Evolutionary conservation across 176 grass and related monocot species (phyloP), one percentile per base, ranked within the genome.

Genomic region (Typha latifolia): DNA sequence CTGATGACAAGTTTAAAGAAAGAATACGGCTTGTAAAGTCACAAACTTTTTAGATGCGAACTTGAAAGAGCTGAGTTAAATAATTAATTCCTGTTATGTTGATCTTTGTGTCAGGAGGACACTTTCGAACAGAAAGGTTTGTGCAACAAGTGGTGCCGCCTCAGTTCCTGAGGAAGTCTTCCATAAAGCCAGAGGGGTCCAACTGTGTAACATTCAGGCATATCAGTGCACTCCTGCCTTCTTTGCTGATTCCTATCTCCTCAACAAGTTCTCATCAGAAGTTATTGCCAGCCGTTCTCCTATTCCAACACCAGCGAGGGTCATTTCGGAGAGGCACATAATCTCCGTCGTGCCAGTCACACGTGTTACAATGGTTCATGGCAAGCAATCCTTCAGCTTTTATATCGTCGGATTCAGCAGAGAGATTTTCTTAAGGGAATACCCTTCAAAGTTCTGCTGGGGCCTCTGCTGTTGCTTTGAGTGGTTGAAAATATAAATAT

Each of bases 161-260:
- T 83, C 94, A 12, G 94, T 97, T 51, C 89, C 94, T 22, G 89
- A 92, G 48, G 85, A 97, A 74, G 81, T 97, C 55, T 92, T 97
- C 12, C 85, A 97, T 31, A 78, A 74, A 55, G 93, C 93, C 21
- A 68, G 63, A 84, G 91, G 93, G n/a, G 76, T 79, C 51, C 88
- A 90, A 47, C 63, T 97, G 64, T 97, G 93, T 78, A 97, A 92
- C 64, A 87, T 87, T 72, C 83, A 92, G 62, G 88, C 93, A 3
- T 89, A 92, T 74, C 88, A 97, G 73, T 97, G 93, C 72, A 84
- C 66, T n/a, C 93, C 88, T 75, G 88, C 93, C 8, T 97, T 90
- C 65, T 97, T 92, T 64, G 93, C 83, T 0, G 93, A 97, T 75
- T 92, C 93, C 10, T 92, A 97, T 72, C 73, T 61, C 22, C 84